Evolutionary conservation across 2,329 filamentous ascomycete species (phyloP).

Genomic region (Davidsoniella virescens): DNA sequence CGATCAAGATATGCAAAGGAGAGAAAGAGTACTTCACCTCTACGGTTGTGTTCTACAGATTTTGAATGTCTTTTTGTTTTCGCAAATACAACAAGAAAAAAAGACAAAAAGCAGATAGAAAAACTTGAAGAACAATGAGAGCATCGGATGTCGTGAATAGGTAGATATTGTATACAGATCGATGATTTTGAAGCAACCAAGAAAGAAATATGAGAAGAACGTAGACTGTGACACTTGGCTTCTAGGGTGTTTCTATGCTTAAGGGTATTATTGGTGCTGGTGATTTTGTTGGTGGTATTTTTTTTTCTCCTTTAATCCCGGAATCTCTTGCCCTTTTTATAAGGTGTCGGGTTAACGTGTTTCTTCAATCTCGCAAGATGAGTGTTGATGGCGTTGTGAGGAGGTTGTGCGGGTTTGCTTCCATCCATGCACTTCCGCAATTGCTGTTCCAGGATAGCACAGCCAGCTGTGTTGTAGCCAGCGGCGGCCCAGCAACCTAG

Average conservation of each 20-base stretch:
- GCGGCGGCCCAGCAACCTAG: constrained; percentile 72
- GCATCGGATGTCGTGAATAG: background rate
- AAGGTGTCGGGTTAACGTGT: constrained; percentile 37
- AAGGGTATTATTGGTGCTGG: too few relatives aligned
- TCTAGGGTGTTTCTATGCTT: too few relatives aligned
- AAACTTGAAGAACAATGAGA: background rate
- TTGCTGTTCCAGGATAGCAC: constrained; percentile 41
- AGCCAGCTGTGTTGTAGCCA: constrained; percentile 47
- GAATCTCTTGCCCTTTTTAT: constrained; percentile 22
- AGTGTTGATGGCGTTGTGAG: constrained; percentile 72
- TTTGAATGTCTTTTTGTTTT: too few relatives aligned
- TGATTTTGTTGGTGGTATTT: background rate
- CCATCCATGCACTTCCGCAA: constrained; percentile 66
- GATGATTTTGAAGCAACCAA: too few relatives aligned
- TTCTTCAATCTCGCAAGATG: constrained; percentile 66
- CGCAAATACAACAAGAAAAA: background rate
- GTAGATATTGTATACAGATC: too few relatives aligned
- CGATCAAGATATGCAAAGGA: too few relatives aligned
- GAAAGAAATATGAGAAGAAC: too few relatives aligned
- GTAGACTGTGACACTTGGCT: too few relatives aligned
- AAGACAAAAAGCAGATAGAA: background rate
- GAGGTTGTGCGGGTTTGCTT: constrained; percentile 29
- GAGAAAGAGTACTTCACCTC: too few relatives aligned
- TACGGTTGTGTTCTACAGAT: too few relatives aligned
- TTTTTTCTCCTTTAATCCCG: background rate